A percentile compares a stretch with the other conserved stretches of the same genome.
Conservation (phyloP, 306 rosid species). For the Acmispon strigosus region DNA sequence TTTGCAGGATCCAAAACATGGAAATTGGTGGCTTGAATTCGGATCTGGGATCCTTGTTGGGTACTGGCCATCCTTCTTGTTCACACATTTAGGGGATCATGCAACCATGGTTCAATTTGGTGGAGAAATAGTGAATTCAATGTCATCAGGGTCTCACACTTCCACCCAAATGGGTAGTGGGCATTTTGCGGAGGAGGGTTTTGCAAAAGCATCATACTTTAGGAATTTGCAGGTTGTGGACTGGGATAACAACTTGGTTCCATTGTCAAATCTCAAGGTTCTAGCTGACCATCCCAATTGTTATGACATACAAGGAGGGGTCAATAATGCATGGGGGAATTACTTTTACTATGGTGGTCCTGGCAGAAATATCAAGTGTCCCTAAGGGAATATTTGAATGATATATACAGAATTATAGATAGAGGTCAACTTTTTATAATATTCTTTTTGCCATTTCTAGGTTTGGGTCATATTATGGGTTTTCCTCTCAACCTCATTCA, state of each 20-base stretch:
- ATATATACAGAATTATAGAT: too few species aligned
- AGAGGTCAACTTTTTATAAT: too few species aligned
- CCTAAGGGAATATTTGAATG: conserved; percentile 33
- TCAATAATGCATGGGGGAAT: conserved; percentile 85
- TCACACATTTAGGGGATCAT: conserved; percentile 67
- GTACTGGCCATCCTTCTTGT: conserved; percentile 88
- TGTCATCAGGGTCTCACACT: conserved; percentile 57
- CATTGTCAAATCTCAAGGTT: conserved; percentile 67
- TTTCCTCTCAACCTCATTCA: too few species aligned
- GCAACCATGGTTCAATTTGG: conserved; percentile 96
- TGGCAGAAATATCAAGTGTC: conserved; percentile 84
- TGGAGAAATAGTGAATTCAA: conserved; percentile 80
- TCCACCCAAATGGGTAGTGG: conserved; percentile 96
- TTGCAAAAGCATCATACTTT: conserved; percentile 84
- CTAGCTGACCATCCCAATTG: conserved; percentile 95
- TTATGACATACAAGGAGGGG: conserved; percentile 87
- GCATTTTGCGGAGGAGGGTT: conserved; percentile 78
- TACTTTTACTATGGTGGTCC: conserved; percentile 97
- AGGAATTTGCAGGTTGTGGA: conserved; percentile 83
- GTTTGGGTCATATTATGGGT: too few species aligned
- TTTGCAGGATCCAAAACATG: conserved; percentile 85
- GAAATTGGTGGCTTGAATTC: conserved; percentile 94
- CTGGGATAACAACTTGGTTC: conserved; percentile 83
- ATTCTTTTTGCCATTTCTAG: too few species aligned
- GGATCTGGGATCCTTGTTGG: conserved; percentile 75